Evolutionary conservation across 2,329 filamentous ascomycete species (phyloP).

Genomic region (Stagonosporopsis cucurbitacearum): DNA sequence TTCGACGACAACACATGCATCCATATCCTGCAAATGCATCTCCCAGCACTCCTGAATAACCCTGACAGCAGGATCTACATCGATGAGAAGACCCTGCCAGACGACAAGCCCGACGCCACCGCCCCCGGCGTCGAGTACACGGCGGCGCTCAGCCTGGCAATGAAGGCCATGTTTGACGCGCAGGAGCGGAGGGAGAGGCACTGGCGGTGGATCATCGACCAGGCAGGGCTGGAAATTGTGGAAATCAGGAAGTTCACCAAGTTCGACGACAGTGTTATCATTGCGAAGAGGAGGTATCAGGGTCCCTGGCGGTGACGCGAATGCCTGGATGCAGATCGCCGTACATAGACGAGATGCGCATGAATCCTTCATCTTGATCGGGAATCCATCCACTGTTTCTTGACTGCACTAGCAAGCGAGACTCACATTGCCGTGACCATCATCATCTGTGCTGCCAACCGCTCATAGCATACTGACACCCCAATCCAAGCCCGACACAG

Average conservation of each 20-base stretch:
- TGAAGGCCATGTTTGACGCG: conserved; percentile 3
- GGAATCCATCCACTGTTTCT: no score
- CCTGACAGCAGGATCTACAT: conserved; percentile 4
- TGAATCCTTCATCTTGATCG: no score
- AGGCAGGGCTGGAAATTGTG: conserved; percentile 21
- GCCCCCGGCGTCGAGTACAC: conserved; percentile 1
- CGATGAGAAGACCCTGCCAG: conserved; percentile 2
- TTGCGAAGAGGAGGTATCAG: conserved; percentile 5
- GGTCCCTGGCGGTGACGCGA: conserved; percentile 9
- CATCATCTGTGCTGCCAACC: no score
- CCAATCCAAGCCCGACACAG: no score
- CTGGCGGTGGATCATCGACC: conserved; percentile 18
- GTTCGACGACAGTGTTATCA: conserved; percentile 15
- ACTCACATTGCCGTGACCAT: no score
- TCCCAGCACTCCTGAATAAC: conserved; percentile 2
- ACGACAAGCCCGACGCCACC: neutral
- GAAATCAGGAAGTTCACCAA: conserved; percentile 11
- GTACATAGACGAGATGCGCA: no score
- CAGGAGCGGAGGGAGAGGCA: conserved; percentile 21
- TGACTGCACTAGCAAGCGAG: no score
- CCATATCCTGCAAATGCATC: conserved; percentile 15
- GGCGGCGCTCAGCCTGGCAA: neutral
- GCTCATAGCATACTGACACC: no score
- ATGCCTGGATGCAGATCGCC: neutral
- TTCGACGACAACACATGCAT: conserved; percentile 7